A percentile compares a stretch with the other conserved stretches of the same genome.
Conservation (phyloP, 495 filamentous ascomycete genomes). For the Neurospora sp. region DNA sequence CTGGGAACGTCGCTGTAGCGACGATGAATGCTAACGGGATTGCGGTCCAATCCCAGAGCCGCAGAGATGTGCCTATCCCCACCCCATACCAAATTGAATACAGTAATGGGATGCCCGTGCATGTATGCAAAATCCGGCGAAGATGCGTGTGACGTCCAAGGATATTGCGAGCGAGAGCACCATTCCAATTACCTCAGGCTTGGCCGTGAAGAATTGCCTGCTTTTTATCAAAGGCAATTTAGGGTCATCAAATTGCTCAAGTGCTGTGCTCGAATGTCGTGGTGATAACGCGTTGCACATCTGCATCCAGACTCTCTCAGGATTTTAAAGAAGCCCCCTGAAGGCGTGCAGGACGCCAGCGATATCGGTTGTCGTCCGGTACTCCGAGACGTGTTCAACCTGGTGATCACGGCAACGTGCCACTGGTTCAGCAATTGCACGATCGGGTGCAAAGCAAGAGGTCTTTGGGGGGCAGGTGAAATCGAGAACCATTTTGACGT, state of each 20-base stretch:
- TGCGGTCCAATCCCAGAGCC: background rate
- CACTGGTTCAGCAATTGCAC: conserved; percentile 5
- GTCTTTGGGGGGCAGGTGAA: conserved; percentile 7
- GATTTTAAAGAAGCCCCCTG: background rate
- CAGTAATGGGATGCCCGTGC: background rate
- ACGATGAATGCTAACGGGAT: background rate
- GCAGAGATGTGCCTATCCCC: background rate
- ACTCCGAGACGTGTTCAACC: background rate
- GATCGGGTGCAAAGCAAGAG: conserved; percentile 2
- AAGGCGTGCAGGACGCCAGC: conserved; percentile 11
- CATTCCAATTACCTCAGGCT: background rate
- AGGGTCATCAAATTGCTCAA: background rate
- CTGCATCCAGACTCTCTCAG: conserved; percentile 1
- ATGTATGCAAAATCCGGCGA: background rate
- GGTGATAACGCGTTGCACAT: background rate
- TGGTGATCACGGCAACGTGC: conserved; percentile 1
- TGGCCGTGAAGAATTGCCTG: background rate
- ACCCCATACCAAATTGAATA: background rate
- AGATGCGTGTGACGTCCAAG: background rate
- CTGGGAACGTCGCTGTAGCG: background rate
- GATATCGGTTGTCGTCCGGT: conserved; percentile 8
- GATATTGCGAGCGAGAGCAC: background rate
- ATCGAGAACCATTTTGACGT: background rate
- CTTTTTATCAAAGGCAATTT: background rate
- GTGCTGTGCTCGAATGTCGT: background rate